A percentile compares a stretch with the other conserved stretches of the same genome.
Conservation (phyloP, 176 grass and related monocot genomes). For the sorghum (Sorghum bicolor) region DNA sequence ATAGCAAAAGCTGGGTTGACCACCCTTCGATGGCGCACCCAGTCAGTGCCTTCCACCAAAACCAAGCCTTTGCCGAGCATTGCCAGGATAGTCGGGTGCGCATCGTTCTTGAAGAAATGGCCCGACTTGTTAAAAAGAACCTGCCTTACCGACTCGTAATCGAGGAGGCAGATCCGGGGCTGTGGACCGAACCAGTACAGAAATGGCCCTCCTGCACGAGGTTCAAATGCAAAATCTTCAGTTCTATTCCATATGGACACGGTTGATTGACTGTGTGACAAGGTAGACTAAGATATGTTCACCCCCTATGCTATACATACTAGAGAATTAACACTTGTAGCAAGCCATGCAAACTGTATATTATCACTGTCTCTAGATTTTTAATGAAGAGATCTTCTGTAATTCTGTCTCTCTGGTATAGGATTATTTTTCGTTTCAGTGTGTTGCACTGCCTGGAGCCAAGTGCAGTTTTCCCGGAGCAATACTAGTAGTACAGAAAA, state of each 20-base stretch:
- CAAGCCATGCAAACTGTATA: not conserved
- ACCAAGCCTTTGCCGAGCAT: slow-evolving; percentile 52
- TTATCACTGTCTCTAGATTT: not conserved
- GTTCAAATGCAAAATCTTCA: not conserved
- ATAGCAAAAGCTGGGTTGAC: slow-evolving; percentile 50
- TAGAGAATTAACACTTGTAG: not conserved
- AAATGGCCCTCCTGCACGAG: slow-evolving; percentile 36
- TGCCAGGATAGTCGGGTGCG: slow-evolving; percentile 27
- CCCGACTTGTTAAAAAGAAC: slow-evolving; percentile 44
- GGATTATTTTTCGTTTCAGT: not conserved
- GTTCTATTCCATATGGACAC: too few species aligned
- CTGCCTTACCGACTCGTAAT: slow-evolving; percentile 48
- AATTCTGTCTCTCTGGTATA: not conserved
- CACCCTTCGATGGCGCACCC: slow-evolving; percentile 48
- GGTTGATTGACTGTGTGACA: too few species aligned
- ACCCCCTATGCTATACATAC: not conserved
- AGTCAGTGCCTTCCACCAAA: slow-evolving; percentile 37
- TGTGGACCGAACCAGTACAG: slow-evolving; percentile 45
- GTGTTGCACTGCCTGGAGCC: not conserved
- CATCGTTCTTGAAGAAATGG: slow-evolving; percentile 29
- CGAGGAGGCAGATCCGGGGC: slow-evolving; percentile 26
- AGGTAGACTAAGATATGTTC: not conserved
- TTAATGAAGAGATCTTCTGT: not conserved
- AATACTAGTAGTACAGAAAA: not conserved
- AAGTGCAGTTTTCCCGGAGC: not conserved